Evolutionary conservation across 2,329 filamentous ascomycete genomes (phyloP), one percentile per base, ranked within the genome.

Genomic region (Trichoderma polysporum): DNA sequence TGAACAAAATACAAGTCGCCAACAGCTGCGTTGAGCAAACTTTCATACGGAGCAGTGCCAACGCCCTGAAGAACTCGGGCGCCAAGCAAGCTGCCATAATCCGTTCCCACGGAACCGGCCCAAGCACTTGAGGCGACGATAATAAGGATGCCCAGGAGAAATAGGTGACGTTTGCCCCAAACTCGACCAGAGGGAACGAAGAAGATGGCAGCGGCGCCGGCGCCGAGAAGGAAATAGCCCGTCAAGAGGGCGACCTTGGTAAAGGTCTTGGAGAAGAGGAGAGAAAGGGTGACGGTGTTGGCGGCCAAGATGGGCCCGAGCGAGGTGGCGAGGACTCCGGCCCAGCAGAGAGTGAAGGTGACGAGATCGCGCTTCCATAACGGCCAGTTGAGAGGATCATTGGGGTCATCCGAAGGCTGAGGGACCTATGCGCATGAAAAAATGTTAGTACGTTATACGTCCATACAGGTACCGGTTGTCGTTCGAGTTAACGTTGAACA

Each of bases 1-100:
- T 91, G 94, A 29, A 97, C 93, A 77, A 90, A 95, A 79, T 94
- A 97, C 60, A 98, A 76, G 77, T 98, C 94, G 47, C 93, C 94
- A 7, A 97, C 91, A 57, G 88, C 90, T 0, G 92, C 92, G 77
- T 97, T 97, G 67, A 97, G 90, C 27, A 97, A 81, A 1, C 92
- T 91, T 79, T 98, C 94, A 71, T 95, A 97, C 0, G 94, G 94
- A 9, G 93, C 93, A 19, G 93, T 84, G 0, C 91, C 93, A 50
- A 97, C 85, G 22, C 94, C 94, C 78, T 97, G 94, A 66, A 97
- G 86, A 60, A 97, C 86, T 13, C 94, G 85, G 13, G 94, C 90
- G 79, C 88, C 92, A 4, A 95, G 75, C 68, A 97, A 82, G 73
- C 88, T 92, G 17, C 80, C 82, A 76, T 96, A 95, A 76, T 88